A percentile compares a stretch with the other conserved stretches of the same genome.
Evolutionary conservation across 2,329 filamentous ascomycete genomes (phyloP).

Genomic region (Thielaviopsis ethacetica): DNA sequence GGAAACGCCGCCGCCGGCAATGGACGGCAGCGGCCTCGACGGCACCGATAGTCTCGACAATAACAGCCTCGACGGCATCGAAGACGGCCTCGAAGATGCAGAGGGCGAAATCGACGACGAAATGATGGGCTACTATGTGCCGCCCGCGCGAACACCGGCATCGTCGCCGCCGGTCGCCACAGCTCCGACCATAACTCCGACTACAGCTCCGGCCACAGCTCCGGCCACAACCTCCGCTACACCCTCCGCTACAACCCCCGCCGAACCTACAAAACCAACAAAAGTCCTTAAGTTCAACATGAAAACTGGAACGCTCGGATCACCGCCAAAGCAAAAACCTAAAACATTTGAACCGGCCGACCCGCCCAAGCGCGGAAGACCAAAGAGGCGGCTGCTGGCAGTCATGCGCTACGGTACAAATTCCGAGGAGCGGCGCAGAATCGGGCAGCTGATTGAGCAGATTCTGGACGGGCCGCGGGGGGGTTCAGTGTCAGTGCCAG

Average conservation of each 20-base stretch:
- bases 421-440: conserved; percentile 23
- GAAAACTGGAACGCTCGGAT: conserved; percentile 45
- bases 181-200: background rate
- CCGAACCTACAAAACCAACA: conserved; percentile 16
- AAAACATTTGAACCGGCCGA: conserved; percentile 7
- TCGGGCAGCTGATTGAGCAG: conserved; percentile 40
- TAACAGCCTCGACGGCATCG: background rate
- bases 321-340: conserved; percentile 39
- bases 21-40: background rate
- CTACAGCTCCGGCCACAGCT: background rate
- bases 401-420: conserved; percentile 43
- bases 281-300: conserved; percentile 41
- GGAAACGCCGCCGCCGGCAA: conserved; percentile 1
- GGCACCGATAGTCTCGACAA: background rate
- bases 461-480: background rate
- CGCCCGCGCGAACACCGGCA: background rate
- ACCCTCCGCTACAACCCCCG: conserved; percentile 6
- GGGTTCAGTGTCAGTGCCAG: background rate
- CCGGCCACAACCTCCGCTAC: background rate
- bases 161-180: background rate
- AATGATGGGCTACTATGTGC: background rate
- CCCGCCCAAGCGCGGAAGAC: background rate
- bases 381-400: conserved; percentile 26
- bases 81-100: conserved; percentile 6
- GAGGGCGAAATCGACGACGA: conserved; percentile 10